phyloP scores from a whole-genome alignment of 2,329 filamentous ascomycete genomes.

The Penicillium occitanis region DNA sequence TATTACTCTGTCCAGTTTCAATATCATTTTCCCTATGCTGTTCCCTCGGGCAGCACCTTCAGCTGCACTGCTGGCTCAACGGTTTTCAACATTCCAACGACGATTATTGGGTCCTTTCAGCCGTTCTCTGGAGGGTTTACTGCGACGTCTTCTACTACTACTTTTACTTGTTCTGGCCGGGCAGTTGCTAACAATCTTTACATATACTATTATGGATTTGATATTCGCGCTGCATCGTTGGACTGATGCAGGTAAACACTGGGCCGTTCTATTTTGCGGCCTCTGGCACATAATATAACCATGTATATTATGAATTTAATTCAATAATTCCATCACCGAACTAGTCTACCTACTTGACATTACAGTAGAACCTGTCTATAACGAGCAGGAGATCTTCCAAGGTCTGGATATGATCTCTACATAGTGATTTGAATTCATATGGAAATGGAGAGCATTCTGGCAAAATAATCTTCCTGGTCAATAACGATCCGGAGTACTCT shows the following conservation, averaged over 20 bases:
- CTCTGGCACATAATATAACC: not conserved
- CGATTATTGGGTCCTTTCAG: not conserved
- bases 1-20: slow-evolving; percentile 4
- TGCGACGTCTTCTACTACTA: not conserved
- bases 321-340: not conserved
- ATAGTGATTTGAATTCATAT: not conserved
- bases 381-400: not conserved
- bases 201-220: not conserved
- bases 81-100: not conserved
- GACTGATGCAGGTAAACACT: not conserved
- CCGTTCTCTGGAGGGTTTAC: not conserved
- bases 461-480: not conserved
- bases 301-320: not conserved
- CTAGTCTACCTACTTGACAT: not conserved
- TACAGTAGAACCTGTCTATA: not conserved
- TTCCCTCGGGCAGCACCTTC: not conserved
- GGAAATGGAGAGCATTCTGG: not conserved
- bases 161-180: not conserved
- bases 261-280: not conserved
- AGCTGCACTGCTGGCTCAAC: slow-evolving; percentile 1
- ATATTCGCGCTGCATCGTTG: not conserved
- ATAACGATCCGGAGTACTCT: not conserved
- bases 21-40: not conserved
- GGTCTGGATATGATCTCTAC: not conserved
- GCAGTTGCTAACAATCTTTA: not conserved